Evolutionary conservation across 1,139 yeast species (phyloP).

Genomic region (Candida smagusa): DNA sequence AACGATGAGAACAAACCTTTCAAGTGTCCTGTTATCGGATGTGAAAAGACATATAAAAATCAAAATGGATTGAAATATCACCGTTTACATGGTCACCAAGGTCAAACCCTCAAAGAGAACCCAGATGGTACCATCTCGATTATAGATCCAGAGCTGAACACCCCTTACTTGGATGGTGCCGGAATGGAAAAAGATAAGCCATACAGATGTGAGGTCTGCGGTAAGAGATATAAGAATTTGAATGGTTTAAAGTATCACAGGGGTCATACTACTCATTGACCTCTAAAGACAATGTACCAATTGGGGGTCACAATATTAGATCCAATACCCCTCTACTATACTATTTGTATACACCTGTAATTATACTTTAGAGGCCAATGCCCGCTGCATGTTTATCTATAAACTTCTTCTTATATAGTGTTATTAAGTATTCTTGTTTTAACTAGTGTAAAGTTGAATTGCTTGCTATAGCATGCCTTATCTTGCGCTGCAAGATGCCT

Average conservation of each 20-base stretch:
- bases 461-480: too few relatives aligned
- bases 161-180: conserved; percentile 88
- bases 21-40: conserved; percentile 96
- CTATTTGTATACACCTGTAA: background rate
- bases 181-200: conserved; percentile 98
- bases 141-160: conserved; percentile 87
- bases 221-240: conserved; percentile 91
- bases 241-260: conserved; percentile 96
- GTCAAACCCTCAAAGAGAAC: conserved; percentile 85
- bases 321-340: too few relatives aligned
- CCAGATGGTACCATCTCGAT: conserved; percentile 92
- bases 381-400: background rate
- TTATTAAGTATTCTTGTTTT: background rate
- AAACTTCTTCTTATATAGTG: conserved; percentile 3
- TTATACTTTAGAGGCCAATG: conserved; percentile 1
- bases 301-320: too few relatives aligned
- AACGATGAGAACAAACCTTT: conserved; percentile 92
- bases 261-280: conserved; percentile 90
- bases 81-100: conserved; percentile 94
- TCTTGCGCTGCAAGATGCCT: too few relatives aligned
- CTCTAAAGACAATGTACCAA: conserved; percentile 1
- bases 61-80: conserved; percentile 97
- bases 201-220: conserved; percentile 96
- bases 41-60: conserved; percentile 95
- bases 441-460: background rate